A percentile compares a stretch with the other conserved stretches of the same genome.
These are phyloP conservation scores for Arthrobotrys pseudoclavata DNA, from an alignment of 2,329 filamentous ascomycete genomes.

Conservation along the genomic window DNA sequence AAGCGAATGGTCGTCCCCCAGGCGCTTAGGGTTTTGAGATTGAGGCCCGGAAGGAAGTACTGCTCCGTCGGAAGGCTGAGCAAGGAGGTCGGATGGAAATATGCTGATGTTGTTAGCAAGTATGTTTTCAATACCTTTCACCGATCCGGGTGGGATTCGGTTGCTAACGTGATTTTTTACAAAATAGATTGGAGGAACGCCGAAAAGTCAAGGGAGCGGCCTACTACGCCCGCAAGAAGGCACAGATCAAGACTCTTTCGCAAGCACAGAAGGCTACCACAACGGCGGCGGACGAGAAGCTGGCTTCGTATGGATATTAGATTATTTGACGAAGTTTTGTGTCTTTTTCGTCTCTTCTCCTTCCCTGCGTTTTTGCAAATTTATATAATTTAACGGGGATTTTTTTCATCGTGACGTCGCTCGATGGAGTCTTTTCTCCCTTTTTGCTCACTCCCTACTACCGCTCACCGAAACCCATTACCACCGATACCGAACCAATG, in stretches of 20 bases:
- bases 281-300: constrained; percentile 62
- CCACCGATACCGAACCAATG: neutral
- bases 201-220: constrained; percentile 99
- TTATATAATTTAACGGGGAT: constrained; percentile 52
- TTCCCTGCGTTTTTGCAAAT: constrained; percentile 19
- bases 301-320: constrained; percentile 64
- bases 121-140: constrained; percentile 69
- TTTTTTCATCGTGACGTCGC: constrained; percentile 8
- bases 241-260: constrained; percentile 86
- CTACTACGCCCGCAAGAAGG: constrained; percentile 99
- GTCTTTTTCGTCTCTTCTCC: constrained; percentile 21
- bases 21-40: constrained; percentile 92
- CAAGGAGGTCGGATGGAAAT: constrained; percentile 99
- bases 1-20: constrained; percentile 99
- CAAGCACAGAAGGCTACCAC: constrained; percentile 62
- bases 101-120: constrained; percentile 99
- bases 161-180: constrained; percentile 58
- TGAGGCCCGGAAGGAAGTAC: constrained; percentile 99
- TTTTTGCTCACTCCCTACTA: neutral
- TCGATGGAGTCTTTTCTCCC: constrained; percentile 3
- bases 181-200: constrained; percentile 91
- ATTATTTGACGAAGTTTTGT: constrained; percentile 53
- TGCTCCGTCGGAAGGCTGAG: constrained; percentile 98
- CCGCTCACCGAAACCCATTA: neutral
- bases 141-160: neutral